Conservation (phyloP, 1,284 basidiomycete genomes). For the Coniferiporia weirii region DNA sequence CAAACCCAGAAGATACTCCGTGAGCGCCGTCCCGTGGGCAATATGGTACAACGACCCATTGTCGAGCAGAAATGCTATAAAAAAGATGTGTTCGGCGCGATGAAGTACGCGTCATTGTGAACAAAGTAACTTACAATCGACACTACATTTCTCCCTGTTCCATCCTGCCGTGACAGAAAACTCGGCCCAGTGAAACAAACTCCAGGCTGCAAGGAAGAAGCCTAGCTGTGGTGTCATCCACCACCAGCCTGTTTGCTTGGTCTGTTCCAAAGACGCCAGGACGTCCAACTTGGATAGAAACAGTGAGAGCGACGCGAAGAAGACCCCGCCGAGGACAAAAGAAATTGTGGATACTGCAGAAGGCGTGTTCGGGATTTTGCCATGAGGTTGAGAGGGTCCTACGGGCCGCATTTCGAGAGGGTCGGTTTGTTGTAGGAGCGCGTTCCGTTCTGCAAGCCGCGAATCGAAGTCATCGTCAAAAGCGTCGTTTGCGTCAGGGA, state of each 20-base stretch:
- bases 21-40: conserved; percentile 75
- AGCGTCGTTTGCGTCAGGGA: neutral
- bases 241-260: conserved; percentile 32
- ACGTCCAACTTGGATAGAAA: conserved; percentile 38
- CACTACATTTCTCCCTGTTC: conserved; percentile 88
- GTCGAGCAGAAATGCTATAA: conserved; percentile 86
- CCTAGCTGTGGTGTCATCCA: conserved; percentile 77
- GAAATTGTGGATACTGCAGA: conserved; percentile 68
- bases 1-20: conserved; percentile 75
- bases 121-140: conserved; percentile 71
- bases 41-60: conserved; percentile 85
- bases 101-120: neutral
- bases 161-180: conserved; percentile 94
- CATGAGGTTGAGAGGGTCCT: conserved; percentile 38
- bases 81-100: neutral
- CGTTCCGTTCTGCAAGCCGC: conserved; percentile 39
- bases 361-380: conserved; percentile 79
- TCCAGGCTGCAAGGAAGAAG: conserved; percentile 77
- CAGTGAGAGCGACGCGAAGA: conserved; percentile 50
- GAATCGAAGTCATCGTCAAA: conserved; percentile 38
- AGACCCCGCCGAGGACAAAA: conserved; percentile 65
- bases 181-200: conserved; percentile 89
- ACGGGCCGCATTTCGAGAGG: conserved; percentile 52
- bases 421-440: conserved; percentile 24
- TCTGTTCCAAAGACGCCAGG: conserved; percentile 16